A percentile compares a stretch with the other conserved stretches of the same genome.
Conservation (phyloP, 2,329 filamentous ascomycete species). For the Colletotrichum zoysiae region DNA sequence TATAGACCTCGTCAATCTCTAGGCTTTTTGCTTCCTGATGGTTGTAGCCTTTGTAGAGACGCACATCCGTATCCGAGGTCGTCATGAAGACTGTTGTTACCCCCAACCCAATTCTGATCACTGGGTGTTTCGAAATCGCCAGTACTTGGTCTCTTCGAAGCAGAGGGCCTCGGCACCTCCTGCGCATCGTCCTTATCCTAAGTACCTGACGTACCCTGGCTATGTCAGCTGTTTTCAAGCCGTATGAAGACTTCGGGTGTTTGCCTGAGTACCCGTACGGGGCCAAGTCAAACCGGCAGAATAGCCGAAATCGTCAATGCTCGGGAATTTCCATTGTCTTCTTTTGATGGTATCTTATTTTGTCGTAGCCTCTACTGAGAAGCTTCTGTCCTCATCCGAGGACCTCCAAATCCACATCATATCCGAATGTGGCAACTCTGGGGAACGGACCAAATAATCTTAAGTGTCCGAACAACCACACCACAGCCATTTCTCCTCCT, state of each 20-base stretch:
- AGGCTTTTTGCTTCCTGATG: background rate
- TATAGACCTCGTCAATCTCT: constrained; percentile 31
- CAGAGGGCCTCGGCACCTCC: background rate
- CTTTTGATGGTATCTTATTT: constrained; percentile 41
- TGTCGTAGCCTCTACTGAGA: constrained; percentile 30
- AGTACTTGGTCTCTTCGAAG: background rate
- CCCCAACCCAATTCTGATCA: constrained; percentile 15
- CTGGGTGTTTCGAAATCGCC: background rate
- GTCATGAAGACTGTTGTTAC: constrained; percentile 11
- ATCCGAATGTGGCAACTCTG: constrained; percentile 25
- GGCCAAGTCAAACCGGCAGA: background rate
- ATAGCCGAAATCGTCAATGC: background rate
- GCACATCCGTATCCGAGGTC: constrained; percentile 6
- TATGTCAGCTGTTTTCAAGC: background rate
- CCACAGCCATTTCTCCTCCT: constrained; percentile 6
- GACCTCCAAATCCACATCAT: constrained; percentile 24
- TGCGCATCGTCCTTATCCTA: background rate
- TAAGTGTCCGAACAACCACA: constrained; percentile 3
- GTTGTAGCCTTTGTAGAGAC: background rate
- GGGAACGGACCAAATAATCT: constrained; percentile 2
- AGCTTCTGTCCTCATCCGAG: constrained; percentile 9
- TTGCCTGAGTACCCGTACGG: too few relatives aligned
- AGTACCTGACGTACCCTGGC: background rate
- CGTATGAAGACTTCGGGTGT: background rate
- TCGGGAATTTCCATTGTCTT: constrained; percentile 36